Conservation (phyloP, 306 rosid genomes). For the Quillaja saponaria region DNA sequence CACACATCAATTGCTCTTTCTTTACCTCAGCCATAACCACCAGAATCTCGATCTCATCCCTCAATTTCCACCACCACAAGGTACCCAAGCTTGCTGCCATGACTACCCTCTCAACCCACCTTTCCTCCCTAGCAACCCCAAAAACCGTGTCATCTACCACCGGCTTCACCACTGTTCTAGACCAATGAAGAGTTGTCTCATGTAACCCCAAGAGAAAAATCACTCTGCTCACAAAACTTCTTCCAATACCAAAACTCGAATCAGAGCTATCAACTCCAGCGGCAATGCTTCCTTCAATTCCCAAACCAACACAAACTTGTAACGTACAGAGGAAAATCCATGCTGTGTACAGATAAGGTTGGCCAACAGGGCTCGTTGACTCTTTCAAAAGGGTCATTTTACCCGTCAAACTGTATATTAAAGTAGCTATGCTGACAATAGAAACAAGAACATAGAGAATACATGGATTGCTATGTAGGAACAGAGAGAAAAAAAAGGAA, state of each 20-base stretch:
- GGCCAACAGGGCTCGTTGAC: slow-evolving; percentile 18
- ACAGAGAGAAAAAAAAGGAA: slow-evolving; percentile 29
- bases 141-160: slow-evolving; percentile 81
- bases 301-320: slow-evolving; percentile 71
- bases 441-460: slow-evolving; percentile 54
- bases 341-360: slow-evolving; percentile 44
- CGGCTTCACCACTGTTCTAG: slow-evolving; percentile 69
- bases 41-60: slow-evolving; percentile 68
- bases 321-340: slow-evolving; percentile 65
- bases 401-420: slow-evolving; percentile 47
- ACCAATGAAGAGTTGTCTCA: slow-evolving; percentile 71
- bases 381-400: slow-evolving; percentile 32
- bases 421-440: slow-evolving; percentile 40
- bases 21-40: slow-evolving; percentile 58
- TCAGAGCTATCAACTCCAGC: slow-evolving; percentile 33
- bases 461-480: slow-evolving; percentile 38
- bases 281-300: slow-evolving; percentile 52
- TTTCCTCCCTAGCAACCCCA: slow-evolving; percentile 42
- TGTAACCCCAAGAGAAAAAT: slow-evolving; percentile 74
- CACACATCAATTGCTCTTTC: slow-evolving; percentile 49
- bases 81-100: slow-evolving; percentile 52
- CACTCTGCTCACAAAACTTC: slow-evolving; percentile 45
- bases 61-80: slow-evolving; percentile 84
- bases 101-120: slow-evolving; percentile 53
- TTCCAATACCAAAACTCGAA: slow-evolving; percentile 23